Evolutionary conservation across 306 rosid species (phyloP), one percentile per base, ranked within the genome.

Genomic region (Cyamopsis tetragonoloba): DNA sequence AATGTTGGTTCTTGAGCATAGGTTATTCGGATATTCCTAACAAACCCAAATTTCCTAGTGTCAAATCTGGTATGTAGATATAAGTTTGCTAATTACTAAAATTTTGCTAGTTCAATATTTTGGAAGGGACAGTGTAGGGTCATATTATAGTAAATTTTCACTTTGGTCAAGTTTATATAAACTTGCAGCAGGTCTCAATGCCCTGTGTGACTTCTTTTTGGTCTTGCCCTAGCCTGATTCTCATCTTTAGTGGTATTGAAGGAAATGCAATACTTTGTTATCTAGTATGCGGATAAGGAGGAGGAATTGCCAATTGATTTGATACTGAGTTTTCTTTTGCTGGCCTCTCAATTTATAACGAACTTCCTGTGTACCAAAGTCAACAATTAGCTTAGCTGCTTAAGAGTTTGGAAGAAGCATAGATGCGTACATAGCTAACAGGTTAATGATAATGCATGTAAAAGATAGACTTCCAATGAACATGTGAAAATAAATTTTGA

Each of bases 391-490:
- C 54, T n/a, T n/a, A n/a, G n/a, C n/a, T n/a, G n/a, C n/a, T 38
- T 30, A 50, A 35, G 39, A 43, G 24, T 15, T 59, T 39, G n/a
- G 65, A 38, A 75, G 55, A 37, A 47, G 69, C 27, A 11, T 73
- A 20, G 14, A 15, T 37, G 18, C 38, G 12, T 6, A 22, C 27
- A 3, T 22, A 15, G 64, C 9, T 1, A 23, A 41, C 5, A 14
- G 20, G 49, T 68, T 31, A 41, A 51, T 61, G 47, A 58, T 39
- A 30, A 48, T 50, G 15, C 41, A 23, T 13, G 6, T n/a, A 46
- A 68, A 59, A 28, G 34, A 54, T 26, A 7, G 51, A 34, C 47
- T 42, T 42, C 47, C 7, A 1, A 6, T 14, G 44, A 35, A 37
- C 28, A 23, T 37, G 46, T 7, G 17, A 53, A 31, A 50, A 15